These are phyloP conservation scores for Larix kaempferi DNA, from an alignment of 75 land plant species.

Conservation along the genomic window DNA sequence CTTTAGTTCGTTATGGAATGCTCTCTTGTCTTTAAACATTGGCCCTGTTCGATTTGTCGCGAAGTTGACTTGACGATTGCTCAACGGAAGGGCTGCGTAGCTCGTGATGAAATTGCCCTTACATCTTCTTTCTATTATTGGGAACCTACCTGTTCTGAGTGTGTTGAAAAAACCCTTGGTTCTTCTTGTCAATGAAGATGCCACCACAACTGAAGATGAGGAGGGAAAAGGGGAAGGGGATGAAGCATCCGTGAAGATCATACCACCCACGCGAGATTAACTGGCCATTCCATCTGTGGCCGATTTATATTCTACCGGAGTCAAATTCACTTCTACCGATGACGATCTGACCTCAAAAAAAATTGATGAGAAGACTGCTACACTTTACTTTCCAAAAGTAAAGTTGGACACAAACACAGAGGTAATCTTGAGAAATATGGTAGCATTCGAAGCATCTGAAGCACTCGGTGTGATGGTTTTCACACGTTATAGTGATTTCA, in stretches of 20 bases:
- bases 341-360: slow-evolving; percentile 21
- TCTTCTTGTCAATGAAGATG: neutral
- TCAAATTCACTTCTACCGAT: slow-evolving; percentile 21
- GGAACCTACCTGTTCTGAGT: neutral
- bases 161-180: neutral
- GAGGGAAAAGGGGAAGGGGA: neutral
- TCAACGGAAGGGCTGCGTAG: neutral
- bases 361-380: slow-evolving; percentile 29
- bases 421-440: slow-evolving; percentile 13
- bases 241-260: neutral
- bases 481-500: slow-evolving; percentile 55
- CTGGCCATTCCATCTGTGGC: slow-evolving; percentile 31
- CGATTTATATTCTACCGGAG: slow-evolving; percentile 22
- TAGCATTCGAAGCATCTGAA: slow-evolving; percentile 47
- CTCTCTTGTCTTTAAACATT: neutral
- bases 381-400: slow-evolving; percentile 30
- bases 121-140: neutral
- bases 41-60: neutral
- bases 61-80: neutral
- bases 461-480: slow-evolving; percentile 30
- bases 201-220: neutral
- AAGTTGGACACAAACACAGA: slow-evolving; percentile 40
- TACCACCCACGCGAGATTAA: slow-evolving; percentile 29
- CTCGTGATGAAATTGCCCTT: neutral
- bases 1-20: neutral